A percentile compares a stretch with the other conserved stretches of the same genome.
Evolutionary conservation across 768 basidiomycete genomes (phyloP).

Genomic region (Rhizopogon vinicolor): DNA sequence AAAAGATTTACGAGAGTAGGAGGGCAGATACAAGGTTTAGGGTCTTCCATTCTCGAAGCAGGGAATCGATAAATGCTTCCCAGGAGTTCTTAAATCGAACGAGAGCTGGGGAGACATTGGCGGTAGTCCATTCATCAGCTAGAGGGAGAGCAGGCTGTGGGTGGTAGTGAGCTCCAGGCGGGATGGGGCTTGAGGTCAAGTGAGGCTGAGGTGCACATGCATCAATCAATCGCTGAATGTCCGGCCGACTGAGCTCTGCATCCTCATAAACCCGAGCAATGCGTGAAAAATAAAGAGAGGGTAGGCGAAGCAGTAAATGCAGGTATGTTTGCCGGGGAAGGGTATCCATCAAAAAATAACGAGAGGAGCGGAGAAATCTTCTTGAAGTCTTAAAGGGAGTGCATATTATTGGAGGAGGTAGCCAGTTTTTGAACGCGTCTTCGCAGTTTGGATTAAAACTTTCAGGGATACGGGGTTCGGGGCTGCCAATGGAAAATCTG

Average conservation of each 20-base stretch:
- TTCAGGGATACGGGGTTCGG: conserved; percentile 9
- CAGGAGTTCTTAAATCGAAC: conserved; percentile 61
- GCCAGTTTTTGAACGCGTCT: conserved; percentile 17
- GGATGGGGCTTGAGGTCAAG: conserved; percentile 21
- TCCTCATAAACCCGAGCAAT: conserved; percentile 75
- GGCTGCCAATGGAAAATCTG: conserved; percentile 15
- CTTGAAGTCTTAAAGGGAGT: conserved; percentile 9
- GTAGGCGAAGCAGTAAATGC: conserved; percentile 58
- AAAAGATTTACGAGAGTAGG: conserved; percentile 37
- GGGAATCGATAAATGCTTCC: conserved; percentile 67
- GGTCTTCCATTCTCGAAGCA: conserved; percentile 76
- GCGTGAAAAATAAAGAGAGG: conserved; percentile 74
- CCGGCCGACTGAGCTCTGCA: conserved; percentile 71
- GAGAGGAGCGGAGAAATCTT: conserved; percentile 13
- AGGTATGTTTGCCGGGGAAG: conserved; percentile 42
- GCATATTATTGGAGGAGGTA: conserved; percentile 13
- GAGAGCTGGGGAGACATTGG: conserved; percentile 57
- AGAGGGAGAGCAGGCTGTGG: conserved; percentile 32
- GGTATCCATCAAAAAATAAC: conserved; percentile 29
- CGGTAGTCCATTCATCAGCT: conserved; percentile 46
- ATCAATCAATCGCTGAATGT: conserved; percentile 51
- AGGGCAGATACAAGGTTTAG: conserved; percentile 70
- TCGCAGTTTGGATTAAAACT: conserved; percentile 19
- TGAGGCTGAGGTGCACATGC: conserved; percentile 22
- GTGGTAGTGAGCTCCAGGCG: conserved; percentile 19